Evolutionary conservation across 345 rosid species (phyloP).

Genomic region (Arabidopsis thaliana): DNA sequence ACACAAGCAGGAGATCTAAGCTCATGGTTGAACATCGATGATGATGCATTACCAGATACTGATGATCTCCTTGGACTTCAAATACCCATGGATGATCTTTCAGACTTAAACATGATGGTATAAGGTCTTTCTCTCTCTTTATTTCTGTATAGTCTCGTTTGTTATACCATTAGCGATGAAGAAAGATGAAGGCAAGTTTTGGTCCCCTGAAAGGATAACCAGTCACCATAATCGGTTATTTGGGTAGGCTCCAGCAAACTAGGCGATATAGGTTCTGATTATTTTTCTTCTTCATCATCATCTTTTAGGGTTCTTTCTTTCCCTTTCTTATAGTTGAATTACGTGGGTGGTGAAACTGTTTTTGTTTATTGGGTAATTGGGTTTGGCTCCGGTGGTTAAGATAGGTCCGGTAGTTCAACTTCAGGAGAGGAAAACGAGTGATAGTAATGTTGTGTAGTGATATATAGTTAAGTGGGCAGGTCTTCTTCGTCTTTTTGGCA

Average conservation of each 20-base stretch:
- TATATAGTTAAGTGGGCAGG: constrained; percentile 42
- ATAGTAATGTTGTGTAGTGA: constrained; percentile 57
- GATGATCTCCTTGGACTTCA: constrained; percentile 92
- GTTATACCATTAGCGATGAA: constrained; percentile 73
- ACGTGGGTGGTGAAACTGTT: constrained; percentile 49
- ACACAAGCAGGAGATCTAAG: constrained; percentile 80
- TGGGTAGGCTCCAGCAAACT: constrained; percentile 55
- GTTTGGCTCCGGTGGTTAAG: constrained; percentile 46
- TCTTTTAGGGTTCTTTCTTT: constrained; percentile 28
- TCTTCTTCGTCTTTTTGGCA: constrained; percentile 31
- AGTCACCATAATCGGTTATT: constrained; percentile 54
- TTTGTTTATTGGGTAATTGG: constrained; percentile 43
- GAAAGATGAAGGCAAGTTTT: constrained; percentile 41
- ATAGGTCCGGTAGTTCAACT: constrained; percentile 59
- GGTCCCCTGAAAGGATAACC: constrained; percentile 63
- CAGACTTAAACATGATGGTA: constrained; percentile 97
- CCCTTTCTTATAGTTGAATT: constrained; percentile 28
- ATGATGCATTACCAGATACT: constrained; percentile 78
- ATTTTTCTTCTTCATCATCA: constrained; percentile 52
- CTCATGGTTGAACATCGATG: constrained; percentile 96
- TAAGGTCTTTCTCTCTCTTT: constrained; percentile 47
- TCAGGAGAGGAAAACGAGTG: constrained; percentile 42
- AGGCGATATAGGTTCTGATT: constrained; percentile 77
- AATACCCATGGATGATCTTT: constrained; percentile 98
- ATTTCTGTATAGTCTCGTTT: constrained; percentile 78